Evolutionary conservation across 2,329 filamentous ascomycete genomes (phyloP).

Genomic region (Botrytis medusae): DNA sequence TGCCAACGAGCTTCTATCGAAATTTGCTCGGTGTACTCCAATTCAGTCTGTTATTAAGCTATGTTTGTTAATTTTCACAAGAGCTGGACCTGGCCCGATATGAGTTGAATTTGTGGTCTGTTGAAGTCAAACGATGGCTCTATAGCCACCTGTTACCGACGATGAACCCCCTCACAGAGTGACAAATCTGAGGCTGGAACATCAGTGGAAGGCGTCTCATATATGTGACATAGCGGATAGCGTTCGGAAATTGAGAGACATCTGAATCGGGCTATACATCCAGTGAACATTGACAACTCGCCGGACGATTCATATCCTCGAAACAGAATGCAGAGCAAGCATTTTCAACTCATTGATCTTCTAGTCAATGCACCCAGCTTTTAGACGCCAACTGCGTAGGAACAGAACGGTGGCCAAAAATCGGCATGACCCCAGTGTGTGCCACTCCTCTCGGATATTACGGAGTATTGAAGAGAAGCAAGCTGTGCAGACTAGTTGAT

Average conservation of each 20-base stretch:
- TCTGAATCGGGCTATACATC: neutral
- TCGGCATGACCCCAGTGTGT: neutral
- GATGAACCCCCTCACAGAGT: neutral
- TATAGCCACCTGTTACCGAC: neutral
- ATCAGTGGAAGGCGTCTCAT: neutral
- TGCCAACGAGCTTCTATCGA: neutral
- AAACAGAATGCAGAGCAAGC: too few relatives aligned
- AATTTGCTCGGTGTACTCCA: neutral
- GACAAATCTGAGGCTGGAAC: too few relatives aligned
- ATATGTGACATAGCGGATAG: neutral
- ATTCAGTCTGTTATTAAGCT: neutral
- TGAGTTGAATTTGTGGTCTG: neutral
- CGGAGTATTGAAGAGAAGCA: neutral
- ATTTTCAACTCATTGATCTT: neutral
- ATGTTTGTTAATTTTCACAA: neutral
- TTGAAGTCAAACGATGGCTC: neutral
- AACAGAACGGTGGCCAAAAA: neutral
- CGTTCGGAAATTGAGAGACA: neutral
- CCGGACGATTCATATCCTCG: neutral
- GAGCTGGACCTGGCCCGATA: neutral
- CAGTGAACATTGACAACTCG: neutral
- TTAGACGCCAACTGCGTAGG: rapidly evolving
- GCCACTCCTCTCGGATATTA: neutral
- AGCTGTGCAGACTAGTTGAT: neutral
- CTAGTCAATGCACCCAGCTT: neutral